Conservation (phyloP, 2,329 filamentous ascomycete species). For the Aspergillus luchuensis region DNA sequence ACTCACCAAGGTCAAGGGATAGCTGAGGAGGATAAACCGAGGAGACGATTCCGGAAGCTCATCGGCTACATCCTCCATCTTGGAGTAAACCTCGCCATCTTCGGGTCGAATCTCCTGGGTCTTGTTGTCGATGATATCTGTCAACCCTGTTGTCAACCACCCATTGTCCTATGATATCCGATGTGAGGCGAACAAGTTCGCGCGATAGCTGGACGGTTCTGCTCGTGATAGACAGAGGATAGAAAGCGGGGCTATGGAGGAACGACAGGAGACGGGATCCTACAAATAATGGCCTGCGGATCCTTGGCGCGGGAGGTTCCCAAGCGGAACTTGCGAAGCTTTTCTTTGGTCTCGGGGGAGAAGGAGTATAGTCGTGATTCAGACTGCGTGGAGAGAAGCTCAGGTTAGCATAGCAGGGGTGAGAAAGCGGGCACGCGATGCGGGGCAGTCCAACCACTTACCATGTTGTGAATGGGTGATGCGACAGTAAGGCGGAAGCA, state of each 20-base stretch:
- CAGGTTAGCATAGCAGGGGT: constrained; percentile 9
- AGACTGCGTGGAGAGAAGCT: constrained; percentile 53
- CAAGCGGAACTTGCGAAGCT: constrained; percentile 91
- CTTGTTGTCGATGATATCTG: constrained; percentile 87
- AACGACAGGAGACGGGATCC: constrained; percentile 40
- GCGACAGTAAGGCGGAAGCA: not conserved
- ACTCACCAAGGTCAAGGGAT: constrained; percentile 80
- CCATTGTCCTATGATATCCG: not conserved
- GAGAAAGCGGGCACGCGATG: constrained; percentile 8
- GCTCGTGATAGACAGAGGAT: not conserved
- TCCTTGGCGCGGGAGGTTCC: constrained; percentile 83
- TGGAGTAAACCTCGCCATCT: constrained; percentile 77
- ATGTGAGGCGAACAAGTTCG: not conserved
- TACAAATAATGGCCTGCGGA: constrained; percentile 94
- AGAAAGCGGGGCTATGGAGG: not conserved
- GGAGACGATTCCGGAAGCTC: constrained; percentile 92
- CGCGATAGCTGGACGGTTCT: not conserved
- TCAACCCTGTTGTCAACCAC: constrained; percentile 30
- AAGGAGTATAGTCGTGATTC: constrained; percentile 91
- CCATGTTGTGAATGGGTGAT: constrained; percentile 14
- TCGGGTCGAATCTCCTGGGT: constrained; percentile 86
- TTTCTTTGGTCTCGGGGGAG: constrained; percentile 83
- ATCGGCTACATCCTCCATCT: constrained; percentile 77
- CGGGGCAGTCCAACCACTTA: constrained; percentile 20
- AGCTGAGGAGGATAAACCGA: constrained; percentile 85